Evolutionary conservation across 139 green algal species (phyloP).

Genomic region (Choricystis sp.): DNA sequence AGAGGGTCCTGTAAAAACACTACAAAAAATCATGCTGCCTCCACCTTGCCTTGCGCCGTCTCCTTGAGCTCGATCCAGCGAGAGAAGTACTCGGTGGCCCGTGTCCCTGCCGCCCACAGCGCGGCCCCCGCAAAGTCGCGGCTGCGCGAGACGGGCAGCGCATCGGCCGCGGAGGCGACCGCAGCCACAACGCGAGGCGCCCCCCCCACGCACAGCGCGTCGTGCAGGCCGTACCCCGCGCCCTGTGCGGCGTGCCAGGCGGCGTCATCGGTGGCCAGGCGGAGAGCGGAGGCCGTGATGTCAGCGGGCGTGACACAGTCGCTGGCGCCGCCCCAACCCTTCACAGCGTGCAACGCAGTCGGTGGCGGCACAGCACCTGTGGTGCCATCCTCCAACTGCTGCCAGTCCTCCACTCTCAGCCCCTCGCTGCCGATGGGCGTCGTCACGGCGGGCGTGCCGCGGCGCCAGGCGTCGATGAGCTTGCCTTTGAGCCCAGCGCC

Average conservation of each 20-base stretch:
- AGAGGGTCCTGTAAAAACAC: neutral
- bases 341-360: too few relatives aligned
- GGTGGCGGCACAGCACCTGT: too few relatives aligned
- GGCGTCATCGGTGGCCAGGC: slow-evolving; percentile 17
- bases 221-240: slow-evolving; percentile 12
- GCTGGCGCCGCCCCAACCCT: slow-evolving; percentile 26
- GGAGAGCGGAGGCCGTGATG: slow-evolving; percentile 14
- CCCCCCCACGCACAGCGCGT: too few relatives aligned
- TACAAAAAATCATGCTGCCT: too few relatives aligned
- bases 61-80: slow-evolving; percentile 60
- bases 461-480: slow-evolving; percentile 39
- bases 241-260: slow-evolving; percentile 15
- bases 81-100: slow-evolving; percentile 20
- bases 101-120: slow-evolving; percentile 16
- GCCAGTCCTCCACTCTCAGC: too few relatives aligned
- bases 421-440: slow-evolving; percentile 37
- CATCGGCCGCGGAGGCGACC: too few relatives aligned
- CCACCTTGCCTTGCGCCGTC: slow-evolving; percentile 1
- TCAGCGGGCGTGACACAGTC: neutral
- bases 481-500: slow-evolving; percentile 56
- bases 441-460: slow-evolving; percentile 35
- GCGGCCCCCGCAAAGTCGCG: slow-evolving; percentile 8
- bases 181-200: too few relatives aligned
- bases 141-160: slow-evolving; percentile 3
- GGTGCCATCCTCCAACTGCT: too few relatives aligned